A percentile compares a stretch with the other conserved stretches of the same genome.
Conservation (phyloP, 768 basidiomycete species). For the Mycena metata region DNA sequence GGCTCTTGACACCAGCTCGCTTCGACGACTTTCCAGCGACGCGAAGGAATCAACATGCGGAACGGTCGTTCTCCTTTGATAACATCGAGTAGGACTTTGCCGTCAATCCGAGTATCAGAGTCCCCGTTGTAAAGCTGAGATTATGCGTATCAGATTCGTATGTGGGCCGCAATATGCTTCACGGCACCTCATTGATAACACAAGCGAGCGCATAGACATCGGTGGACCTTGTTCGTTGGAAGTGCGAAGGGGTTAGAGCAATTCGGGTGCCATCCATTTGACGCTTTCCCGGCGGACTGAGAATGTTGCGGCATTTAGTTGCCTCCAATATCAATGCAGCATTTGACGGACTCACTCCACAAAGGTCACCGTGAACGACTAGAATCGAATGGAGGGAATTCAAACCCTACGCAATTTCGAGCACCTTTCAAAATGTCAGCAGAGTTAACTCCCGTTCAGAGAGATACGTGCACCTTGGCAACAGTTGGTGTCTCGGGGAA, state of each 20-base stretch:
- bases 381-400: conserved; percentile 32
- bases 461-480: conserved; percentile 6
- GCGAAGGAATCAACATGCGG: no score
- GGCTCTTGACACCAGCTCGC: no score
- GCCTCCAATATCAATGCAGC: no score
- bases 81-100: no score
- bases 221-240: conserved; percentile 18
- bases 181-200: conserved; percentile 32
- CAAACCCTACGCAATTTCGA: conserved; percentile 33
- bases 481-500: neutral
- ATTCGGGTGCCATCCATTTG: conserved; percentile 34
- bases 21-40: no score
- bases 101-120: neutral
- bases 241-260: conserved; percentile 21
- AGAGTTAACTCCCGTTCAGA: neutral
- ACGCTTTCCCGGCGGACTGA: conserved; percentile 20
- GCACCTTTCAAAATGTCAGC: conserved; percentile 17
- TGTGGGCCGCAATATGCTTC: no score
- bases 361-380: conserved; percentile 39
- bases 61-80: no score
- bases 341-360: conserved; percentile 36
- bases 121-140: neutral
- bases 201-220: conserved; percentile 35
- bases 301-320: no score
- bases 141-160: neutral